phyloP scores from a whole-genome alignment of 164 flowering plant genomes.

The Annona cherimola region DNA sequence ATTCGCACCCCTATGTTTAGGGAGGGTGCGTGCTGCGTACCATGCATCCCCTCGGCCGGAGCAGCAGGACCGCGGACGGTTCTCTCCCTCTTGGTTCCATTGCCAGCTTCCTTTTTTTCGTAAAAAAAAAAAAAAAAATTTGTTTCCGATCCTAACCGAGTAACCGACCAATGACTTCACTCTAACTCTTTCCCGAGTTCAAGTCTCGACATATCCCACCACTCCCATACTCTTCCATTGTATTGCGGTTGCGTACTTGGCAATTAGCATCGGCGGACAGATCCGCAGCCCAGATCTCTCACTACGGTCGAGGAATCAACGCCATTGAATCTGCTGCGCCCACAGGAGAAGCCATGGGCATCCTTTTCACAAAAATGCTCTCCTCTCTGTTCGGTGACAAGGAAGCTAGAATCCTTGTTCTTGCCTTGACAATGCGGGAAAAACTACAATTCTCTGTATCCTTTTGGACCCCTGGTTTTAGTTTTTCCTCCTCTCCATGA shows the following conservation, averaged over 20 bases:
- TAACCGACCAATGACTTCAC: neutral
- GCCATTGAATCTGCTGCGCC: conserved; percentile 15
- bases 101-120: too few species aligned
- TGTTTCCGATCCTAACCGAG: too few species aligned
- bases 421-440: conserved; percentile 99
- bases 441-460: conserved; percentile 94
- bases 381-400: conserved; percentile 82
- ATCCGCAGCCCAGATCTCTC: conserved; percentile 25
- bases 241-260: neutral
- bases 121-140: too few species aligned
- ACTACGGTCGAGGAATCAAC: neutral
- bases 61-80: too few species aligned
- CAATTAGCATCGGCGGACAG: neutral
- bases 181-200: neutral
- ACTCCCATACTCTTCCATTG: neutral
- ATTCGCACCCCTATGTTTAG: too few species aligned
- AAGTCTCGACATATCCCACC: neutral
- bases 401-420: conserved; percentile 96
- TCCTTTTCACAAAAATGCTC: conserved; percentile 71
- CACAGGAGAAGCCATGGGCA: conserved; percentile 48
- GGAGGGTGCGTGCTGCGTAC: too few species aligned
- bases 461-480: neutral
- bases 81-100: too few species aligned
- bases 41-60: too few species aligned
- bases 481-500: neutral